Conservation (phyloP, 495 filamentous ascomycete species). For the Xylaria nigripes region DNA sequence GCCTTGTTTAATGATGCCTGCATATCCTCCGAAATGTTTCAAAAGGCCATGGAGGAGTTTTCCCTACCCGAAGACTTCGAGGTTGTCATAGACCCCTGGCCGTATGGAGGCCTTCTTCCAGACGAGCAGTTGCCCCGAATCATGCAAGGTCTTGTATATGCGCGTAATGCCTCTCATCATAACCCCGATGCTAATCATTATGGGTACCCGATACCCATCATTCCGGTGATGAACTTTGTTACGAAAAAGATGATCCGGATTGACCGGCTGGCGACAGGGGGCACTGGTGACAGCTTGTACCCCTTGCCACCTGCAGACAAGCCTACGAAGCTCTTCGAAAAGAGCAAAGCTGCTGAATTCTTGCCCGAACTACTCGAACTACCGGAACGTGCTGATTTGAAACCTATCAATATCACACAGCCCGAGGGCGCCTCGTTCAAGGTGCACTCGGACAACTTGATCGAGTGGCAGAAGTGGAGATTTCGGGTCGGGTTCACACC, state of each 20-base stretch:
- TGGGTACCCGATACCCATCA: constrained; percentile 47
- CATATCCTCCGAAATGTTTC: constrained; percentile 51
- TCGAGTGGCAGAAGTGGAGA: constrained; percentile 67
- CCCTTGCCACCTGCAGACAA: constrained; percentile 7
- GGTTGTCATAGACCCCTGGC: constrained; percentile 64
- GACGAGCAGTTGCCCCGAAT: constrained; percentile 47
- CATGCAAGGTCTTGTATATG: constrained; percentile 43
- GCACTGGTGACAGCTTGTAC: constrained; percentile 18
- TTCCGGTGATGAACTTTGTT: constrained; percentile 47
- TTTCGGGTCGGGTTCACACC: constrained; percentile 67
- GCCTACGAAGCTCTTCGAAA: constrained; percentile 35
- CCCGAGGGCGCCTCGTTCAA: constrained; percentile 46
- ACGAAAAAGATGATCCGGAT: constrained; percentile 45
- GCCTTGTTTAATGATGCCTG: constrained; percentile 54
- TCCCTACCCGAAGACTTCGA: constrained; percentile 54
- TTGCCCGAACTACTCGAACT: constrained; percentile 42
- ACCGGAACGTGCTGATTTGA: constrained; percentile 41
- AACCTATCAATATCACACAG: constrained; percentile 44
- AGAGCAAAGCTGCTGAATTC: constrained; percentile 41
- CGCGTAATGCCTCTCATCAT: constrained; percentile 38
- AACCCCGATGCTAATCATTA: constrained; percentile 50
- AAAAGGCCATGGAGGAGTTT: constrained; percentile 52
- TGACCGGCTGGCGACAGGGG: constrained; percentile 45
- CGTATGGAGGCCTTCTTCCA: constrained; percentile 55
- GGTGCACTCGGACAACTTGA: constrained; percentile 35